A percentile compares a stretch with the other conserved stretches of the same genome.
Conservation (phyloP, 208 protist genomes). For the Strigomonas culicis region DNA sequence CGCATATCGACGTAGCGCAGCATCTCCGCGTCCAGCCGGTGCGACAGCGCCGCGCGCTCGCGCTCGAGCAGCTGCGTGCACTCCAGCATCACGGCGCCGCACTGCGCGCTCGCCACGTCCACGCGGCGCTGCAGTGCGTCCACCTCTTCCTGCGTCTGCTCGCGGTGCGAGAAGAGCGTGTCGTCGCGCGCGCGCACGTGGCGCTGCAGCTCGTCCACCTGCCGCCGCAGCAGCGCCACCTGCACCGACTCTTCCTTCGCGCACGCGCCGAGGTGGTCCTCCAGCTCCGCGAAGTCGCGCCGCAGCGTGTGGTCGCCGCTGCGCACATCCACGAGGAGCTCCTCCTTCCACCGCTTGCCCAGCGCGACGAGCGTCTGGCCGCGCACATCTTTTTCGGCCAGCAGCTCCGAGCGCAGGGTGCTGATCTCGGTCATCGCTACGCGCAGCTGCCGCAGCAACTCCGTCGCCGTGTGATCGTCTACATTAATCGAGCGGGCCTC, state of each 20-base stretch:
- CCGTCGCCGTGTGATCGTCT: slow-evolving; percentile 8
- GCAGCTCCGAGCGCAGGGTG: slow-evolving; percentile 49
- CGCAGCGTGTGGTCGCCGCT: slow-evolving; percentile 40
- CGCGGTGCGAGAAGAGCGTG: slow-evolving; percentile 37
- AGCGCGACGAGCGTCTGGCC: slow-evolving; percentile 45
- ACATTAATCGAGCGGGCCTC: neutral
- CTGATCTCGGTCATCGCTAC: slow-evolving; percentile 54
- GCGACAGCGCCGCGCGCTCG: slow-evolving; percentile 41
- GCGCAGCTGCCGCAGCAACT: slow-evolving; percentile 59
- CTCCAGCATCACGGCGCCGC: slow-evolving; percentile 47
- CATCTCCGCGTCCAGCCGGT: slow-evolving; percentile 68
- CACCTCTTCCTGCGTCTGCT: slow-evolving; percentile 63
- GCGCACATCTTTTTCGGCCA: slow-evolving; percentile 61
- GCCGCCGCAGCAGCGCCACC: slow-evolving; percentile 37
- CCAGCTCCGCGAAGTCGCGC: slow-evolving; percentile 46
- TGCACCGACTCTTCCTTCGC: slow-evolving; percentile 28
- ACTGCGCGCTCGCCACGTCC: slow-evolving; percentile 38
- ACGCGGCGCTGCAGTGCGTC: slow-evolving; percentile 47
- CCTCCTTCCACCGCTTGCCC: slow-evolving; percentile 70
- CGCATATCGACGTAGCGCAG: slow-evolving; percentile 68
- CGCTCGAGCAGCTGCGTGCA: slow-evolving; percentile 52
- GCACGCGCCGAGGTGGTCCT: slow-evolving; percentile 28
- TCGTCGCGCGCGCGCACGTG: slow-evolving; percentile 29
- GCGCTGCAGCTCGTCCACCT: slow-evolving; percentile 49
- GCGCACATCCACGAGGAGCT: slow-evolving; percentile 65